Base-by-base conservation (phyloP, 352 stramenopile genomes). In the Phytopythium sindhum region DNA sequence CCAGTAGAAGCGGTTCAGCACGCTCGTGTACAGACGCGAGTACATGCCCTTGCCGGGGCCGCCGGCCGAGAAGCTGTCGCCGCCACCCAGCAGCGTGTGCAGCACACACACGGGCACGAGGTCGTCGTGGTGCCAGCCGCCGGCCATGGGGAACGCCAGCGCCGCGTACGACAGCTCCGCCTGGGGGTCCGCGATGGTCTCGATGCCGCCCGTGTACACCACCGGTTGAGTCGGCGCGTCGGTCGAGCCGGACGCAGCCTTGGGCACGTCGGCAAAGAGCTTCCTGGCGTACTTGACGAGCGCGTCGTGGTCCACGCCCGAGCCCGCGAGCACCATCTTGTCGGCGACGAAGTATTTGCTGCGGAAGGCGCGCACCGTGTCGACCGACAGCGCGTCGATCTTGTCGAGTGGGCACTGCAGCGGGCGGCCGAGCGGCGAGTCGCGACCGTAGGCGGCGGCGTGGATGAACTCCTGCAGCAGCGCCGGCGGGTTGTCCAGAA, bases 1-100 rank as follows among this genome's bases (percentile, higher is more conserved):
- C 97, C 97, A 99, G 72, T 95, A 94, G 73, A 98, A 98, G 31
- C 88, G 86, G 77, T 99, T 99, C 24, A 99, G 77, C 50, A 99
- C 96, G 68, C 80, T 90, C 56, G 95, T 95, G 80, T 99, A 99
- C 55, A 99, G 84, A 1, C 97, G 91, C 55, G 96, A 98, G 79
- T 99, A 99, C 97, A 99, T 99, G 60, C 98, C 98, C 75, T 99
- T 99, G 47, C 98, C 98, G 21, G 98, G 98, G 0, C 98, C 98
- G 61, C 98, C 98, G 26, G 98, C 97, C 44, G 96, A 99, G 76
- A 99, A 99, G 60, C 94, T 99, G 66, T 96, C 94, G 31, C 98
- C 98, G 26, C 98, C 98, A 23, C 98, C 98, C 19, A 99, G 73
- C 12, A 99, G 77, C 50, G 96, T 99, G 73, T 99, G 96, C 24